A percentile compares a stretch with the other conserved stretches of the same genome.
phyloP scores from a whole-genome alignment of 129 eudicot genomes.

The Flaveria robusta region DNA sequence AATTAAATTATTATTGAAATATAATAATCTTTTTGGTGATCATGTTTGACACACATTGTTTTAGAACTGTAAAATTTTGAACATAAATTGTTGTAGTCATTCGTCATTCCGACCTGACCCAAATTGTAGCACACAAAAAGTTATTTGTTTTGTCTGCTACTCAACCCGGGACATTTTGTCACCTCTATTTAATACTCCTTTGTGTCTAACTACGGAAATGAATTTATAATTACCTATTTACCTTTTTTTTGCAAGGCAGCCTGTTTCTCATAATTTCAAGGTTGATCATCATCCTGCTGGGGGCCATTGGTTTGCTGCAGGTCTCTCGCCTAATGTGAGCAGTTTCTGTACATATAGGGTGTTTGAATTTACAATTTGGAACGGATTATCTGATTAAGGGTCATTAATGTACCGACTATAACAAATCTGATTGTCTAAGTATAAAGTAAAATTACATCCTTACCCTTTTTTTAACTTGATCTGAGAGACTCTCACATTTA shows the following conservation, averaged over 20 bases:
- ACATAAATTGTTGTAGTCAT: neutral
- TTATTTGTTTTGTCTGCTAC: neutral
- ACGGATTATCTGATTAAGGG: neutral
- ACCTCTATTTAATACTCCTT: neutral
- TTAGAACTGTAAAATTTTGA: neutral
- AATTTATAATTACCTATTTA: neutral
- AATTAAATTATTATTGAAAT: too few relatives aligned
- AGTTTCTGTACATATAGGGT: constrained; percentile 10
- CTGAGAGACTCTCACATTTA: neutral
- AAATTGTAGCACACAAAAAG: neutral
- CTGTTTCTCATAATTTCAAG: constrained; percentile 74
- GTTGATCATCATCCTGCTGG: constrained; percentile 97
- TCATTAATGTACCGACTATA: neutral
- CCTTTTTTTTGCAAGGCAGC: constrained; percentile 45
- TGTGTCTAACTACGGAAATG: constrained; percentile 8
- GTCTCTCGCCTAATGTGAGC: constrained; percentile 96
- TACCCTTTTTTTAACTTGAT: neutral
- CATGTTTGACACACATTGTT: neutral
- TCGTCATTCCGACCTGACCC: neutral
- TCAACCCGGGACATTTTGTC: neutral
- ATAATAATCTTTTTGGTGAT: neutral
- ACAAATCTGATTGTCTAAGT: neutral
- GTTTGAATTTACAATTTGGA: neutral
- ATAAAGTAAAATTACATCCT: neutral
- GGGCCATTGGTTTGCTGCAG: constrained; percentile 98